Evolutionary conservation across 352 stramenopile species (phyloP).

Genomic region (Pythium graminicola): DNA sequence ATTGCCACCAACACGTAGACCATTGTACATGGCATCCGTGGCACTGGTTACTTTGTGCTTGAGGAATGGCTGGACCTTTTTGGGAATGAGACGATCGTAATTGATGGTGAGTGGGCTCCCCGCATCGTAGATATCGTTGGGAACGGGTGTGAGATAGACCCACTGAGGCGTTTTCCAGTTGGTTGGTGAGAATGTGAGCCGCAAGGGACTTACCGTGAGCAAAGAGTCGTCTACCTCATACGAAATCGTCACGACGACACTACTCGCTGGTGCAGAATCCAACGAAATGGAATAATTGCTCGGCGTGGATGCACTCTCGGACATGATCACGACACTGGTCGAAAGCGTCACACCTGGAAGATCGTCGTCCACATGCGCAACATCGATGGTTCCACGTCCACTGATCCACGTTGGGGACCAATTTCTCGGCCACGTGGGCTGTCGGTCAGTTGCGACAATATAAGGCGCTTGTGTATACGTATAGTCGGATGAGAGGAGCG

Average conservation of each 20-base stretch:
- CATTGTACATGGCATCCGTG: conserved; percentile 36
- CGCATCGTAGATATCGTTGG: conserved; percentile 48
- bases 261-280: conserved; percentile 45
- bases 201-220: conserved; percentile 31
- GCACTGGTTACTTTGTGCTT: conserved; percentile 31
- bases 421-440: conserved; percentile 32
- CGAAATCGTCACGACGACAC: conserved; percentile 44
- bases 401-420: conserved; percentile 32
- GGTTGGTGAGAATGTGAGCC: conserved; percentile 37
- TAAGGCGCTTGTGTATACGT: conserved; percentile 40
- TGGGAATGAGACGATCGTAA: conserved; percentile 49
- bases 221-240: conserved; percentile 34
- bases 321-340: conserved; percentile 27
- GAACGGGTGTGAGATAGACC: conserved; percentile 34
- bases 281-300: conserved; percentile 50
- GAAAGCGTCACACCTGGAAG: conserved; percentile 54
- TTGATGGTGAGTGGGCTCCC: conserved; percentile 40
- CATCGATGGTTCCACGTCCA: conserved; percentile 27
- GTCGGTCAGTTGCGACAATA: conserved; percentile 28
- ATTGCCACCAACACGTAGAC: conserved; percentile 42
- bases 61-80: conserved; percentile 43
- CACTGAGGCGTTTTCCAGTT: conserved; percentile 54
- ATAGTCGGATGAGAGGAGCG: conserved; percentile 19
- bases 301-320: conserved; percentile 31
- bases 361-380: conserved; percentile 54